A percentile compares a stretch with the other conserved stretches of the same genome.
Conservation (phyloP, 2,329 filamentous ascomycete genomes). For the Gyromitra esculenta region DNA sequence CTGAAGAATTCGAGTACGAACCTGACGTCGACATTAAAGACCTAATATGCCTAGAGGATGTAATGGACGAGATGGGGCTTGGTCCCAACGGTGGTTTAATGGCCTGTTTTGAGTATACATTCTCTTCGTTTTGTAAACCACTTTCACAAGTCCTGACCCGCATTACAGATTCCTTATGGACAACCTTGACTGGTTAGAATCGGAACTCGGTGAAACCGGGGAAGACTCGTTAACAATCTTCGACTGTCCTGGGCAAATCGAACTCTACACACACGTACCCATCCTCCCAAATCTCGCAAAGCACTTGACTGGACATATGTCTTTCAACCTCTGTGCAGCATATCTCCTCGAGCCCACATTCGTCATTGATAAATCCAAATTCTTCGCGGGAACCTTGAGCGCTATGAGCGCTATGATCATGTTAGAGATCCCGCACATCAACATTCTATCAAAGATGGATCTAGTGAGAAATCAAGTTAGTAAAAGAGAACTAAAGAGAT, state of each 20-base stretch:
- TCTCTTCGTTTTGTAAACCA: not conserved
- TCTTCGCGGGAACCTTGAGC: conserved; percentile 92
- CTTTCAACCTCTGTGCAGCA: conserved; percentile 76
- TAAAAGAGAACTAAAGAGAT: conserved; percentile 87
- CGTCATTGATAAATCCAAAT: conserved; percentile 93
- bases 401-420: conserved; percentile 99
- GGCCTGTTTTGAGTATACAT: conserved; percentile 81
- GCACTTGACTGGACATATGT: conserved; percentile 80
- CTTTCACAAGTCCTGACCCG: not conserved
- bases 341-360: conserved; percentile 97
- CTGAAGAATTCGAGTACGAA: conserved; percentile 88
- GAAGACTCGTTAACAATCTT: conserved; percentile 98
- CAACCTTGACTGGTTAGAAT: conserved; percentile 87
- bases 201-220: conserved; percentile 79
- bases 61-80: conserved; percentile 92
- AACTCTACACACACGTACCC: conserved; percentile 96
- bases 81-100: conserved; percentile 93
- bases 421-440: conserved; percentile 96
- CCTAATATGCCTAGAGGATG: conserved; percentile 90
- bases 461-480: conserved; percentile 88
- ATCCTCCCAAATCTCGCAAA: conserved; percentile 85
- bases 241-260: conserved; percentile 98
- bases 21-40: conserved; percentile 96
- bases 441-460: conserved; percentile 98
- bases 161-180: conserved; percentile 76